Base-by-base conservation (phyloP, 768 basidiomycete species). In the Calocybe cyanea region DNA sequence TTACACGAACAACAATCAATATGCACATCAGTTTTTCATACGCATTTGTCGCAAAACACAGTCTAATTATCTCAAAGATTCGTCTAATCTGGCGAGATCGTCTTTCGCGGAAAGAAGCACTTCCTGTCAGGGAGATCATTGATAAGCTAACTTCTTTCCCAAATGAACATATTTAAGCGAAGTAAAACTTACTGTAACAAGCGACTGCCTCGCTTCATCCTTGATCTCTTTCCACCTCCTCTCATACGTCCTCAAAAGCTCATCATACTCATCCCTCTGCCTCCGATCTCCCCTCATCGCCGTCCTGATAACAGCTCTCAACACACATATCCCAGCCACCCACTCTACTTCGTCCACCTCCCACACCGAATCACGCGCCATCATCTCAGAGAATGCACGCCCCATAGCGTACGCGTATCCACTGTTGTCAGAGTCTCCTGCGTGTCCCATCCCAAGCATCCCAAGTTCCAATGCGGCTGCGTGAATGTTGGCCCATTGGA, bases 201-300 rank as follows among this genome's bases (percentile, higher is more conserved):
- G 68, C 0, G 74, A 72, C 59, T 83, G 81, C 49, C 81, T 64
- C 11, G 78, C 72, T 59, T 83, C 81, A 53, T 83, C 81, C 57
- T 79, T 80, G 49, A 83, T 83, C 58, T 83, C 81, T 57, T 83
- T 83, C 81, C 81, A 83, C 43, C 80, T 63, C n/a, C 73, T 66
- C 55, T 83, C 81, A 57, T 83, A 83, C 6, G 69, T 73, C 33
- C 71, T 66, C 57, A 83, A 43, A 17, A 83, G 53, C 23, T 74
- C 75, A 43, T 76, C 78, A 55, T 80, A 82, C 46, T 79, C 72
- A 33, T 73, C 68, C 49, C 75, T 64, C 50, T 76, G 72, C 49
- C 69, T 63, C 41, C 66, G 58, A 55, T 74, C 70, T n/a, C 70
- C 70, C 34, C 72, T 60, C 58, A 73, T 68, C 0, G 70, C 73